A percentile compares a stretch with the other conserved stretches of the same genome.
These are phyloP conservation scores for Cardamine resedifolia DNA, from an alignment of 345 rosid genomes.

Conservation along the genomic window DNA sequence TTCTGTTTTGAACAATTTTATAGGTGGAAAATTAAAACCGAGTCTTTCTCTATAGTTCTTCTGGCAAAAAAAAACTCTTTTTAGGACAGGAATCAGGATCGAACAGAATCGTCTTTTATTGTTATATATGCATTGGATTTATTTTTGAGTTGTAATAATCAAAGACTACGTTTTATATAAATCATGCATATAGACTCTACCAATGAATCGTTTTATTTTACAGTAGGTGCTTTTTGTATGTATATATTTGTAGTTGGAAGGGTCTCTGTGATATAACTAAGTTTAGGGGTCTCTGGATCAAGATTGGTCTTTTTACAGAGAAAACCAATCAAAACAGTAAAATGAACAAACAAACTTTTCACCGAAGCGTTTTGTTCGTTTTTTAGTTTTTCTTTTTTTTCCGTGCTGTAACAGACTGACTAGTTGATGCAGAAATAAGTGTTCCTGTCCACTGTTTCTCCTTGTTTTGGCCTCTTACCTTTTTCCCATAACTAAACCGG, in stretches of 20 bases:
- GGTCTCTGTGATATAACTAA: neutral
- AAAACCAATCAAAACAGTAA: neutral
- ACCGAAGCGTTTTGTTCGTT: no score
- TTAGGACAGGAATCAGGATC: constrained; percentile 23
- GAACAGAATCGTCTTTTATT: constrained; percentile 7
- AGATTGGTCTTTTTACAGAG: neutral
- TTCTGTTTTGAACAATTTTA: constrained; percentile 25
- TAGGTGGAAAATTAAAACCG: constrained; percentile 26
- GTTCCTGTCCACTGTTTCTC: no score
- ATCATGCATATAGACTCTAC: neutral
- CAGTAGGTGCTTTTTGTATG: neutral
- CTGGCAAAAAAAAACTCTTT: constrained; percentile 9
- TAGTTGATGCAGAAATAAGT: no score
- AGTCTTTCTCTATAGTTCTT: constrained; percentile 2
- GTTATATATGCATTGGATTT: constrained; percentile 23
- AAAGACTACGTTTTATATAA: neutral
- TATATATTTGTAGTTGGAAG: neutral
- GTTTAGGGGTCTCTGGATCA: no score
- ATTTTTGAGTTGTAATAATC: constrained; percentile 5
- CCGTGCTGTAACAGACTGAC: no score
- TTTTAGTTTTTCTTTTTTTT: no score
- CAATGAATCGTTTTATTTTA: neutral
- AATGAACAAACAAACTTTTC: no score
- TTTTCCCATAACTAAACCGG: neutral
- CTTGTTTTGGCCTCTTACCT: no score